Evolutionary conservation across 371 early-diverging fungal genomes (phyloP).

Genomic region (Mortierella polycephala): DNA sequence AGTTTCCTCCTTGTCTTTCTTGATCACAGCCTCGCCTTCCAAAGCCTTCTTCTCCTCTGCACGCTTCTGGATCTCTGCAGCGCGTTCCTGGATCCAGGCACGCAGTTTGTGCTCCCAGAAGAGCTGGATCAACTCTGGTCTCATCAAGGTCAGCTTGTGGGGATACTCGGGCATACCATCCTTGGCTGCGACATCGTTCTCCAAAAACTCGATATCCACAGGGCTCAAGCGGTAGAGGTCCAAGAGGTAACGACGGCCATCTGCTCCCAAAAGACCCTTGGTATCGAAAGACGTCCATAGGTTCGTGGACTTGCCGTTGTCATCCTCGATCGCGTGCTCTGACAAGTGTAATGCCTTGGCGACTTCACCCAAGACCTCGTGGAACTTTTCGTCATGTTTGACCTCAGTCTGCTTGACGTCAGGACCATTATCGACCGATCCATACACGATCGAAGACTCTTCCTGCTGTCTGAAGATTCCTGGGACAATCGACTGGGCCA

Average conservation of each 20-base stretch:
- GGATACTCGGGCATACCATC: conserved; percentile 79
- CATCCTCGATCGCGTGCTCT: conserved; percentile 80
- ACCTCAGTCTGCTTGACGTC: conserved; percentile 76
- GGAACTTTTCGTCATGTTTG: conserved; percentile 78
- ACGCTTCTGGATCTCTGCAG: conserved; percentile 65
- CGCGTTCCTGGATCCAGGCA: conserved; percentile 69
- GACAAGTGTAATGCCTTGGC: conserved; percentile 86
- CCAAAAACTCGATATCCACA: conserved; percentile 90
- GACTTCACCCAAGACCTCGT: conserved; percentile 73
- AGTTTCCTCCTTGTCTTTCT: conserved; percentile 38
- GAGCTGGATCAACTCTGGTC: conserved; percentile 87
- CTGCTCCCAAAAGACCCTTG: conserved; percentile 92
- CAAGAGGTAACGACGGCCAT: conserved; percentile 90
- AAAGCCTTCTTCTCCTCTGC: conserved; percentile 56
- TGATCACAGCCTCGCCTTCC: conserved; percentile 33
- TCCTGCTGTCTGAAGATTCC: conserved; percentile 80
- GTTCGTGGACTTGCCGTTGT: conserved; percentile 66
- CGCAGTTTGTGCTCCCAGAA: conserved; percentile 88
- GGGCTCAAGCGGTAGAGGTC: conserved; percentile 93
- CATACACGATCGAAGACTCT: conserved; percentile 86
- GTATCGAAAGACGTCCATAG: conserved; percentile 88
- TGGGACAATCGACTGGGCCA: conserved; percentile 95
- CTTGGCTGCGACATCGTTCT: conserved; percentile 70
- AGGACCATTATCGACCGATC: conserved; percentile 88
- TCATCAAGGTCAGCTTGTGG: conserved; percentile 86